Percentiles rank a stretch among this genome's conserved stretches.
phyloP scores from a whole-genome alignment of 495 filamentous ascomycete species.

The Talaromyces ruber region DNA sequence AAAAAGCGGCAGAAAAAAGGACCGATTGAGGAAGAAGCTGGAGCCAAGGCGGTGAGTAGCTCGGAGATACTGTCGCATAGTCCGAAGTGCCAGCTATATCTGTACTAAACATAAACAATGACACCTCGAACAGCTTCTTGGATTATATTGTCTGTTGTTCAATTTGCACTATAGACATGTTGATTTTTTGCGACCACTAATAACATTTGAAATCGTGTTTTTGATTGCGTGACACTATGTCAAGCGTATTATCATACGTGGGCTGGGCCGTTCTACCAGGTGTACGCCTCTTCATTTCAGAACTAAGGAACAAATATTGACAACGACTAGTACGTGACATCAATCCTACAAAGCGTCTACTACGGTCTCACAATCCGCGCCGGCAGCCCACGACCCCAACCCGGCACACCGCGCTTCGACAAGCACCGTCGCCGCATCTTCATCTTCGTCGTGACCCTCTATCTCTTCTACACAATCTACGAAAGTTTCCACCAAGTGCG shows the following conservation, averaged over 20 bases:
- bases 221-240: conserved; percentile 16
- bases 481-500: conserved; percentile 80
- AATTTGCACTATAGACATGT: background rate
- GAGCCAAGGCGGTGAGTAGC: conserved; percentile 8
- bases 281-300: conserved; percentile 36
- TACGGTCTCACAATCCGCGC: conserved; percentile 88
- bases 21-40: conserved; percentile 18
- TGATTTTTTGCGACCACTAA: background rate
- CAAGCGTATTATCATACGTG: conserved; percentile 58
- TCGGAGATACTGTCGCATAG: background rate
- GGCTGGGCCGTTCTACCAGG: conserved; percentile 78
- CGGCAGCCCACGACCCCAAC: conserved; percentile 72
- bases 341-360: conserved; percentile 70
- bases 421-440: conserved; percentile 74
- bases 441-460: conserved; percentile 68
- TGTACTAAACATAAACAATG: background rate
- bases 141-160: background rate
- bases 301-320: background rate
- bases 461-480: conserved; percentile 90
- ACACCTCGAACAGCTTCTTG: background rate
- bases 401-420: conserved; percentile 57
- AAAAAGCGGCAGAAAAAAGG: conserved; percentile 3
- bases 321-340: conserved; percentile 57
- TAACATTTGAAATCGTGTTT: background rate
- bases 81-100: background rate